Conservation (phyloP, 495 filamentous ascomycete genomes). For the Paragyromitra xinjiangensis region DNA sequence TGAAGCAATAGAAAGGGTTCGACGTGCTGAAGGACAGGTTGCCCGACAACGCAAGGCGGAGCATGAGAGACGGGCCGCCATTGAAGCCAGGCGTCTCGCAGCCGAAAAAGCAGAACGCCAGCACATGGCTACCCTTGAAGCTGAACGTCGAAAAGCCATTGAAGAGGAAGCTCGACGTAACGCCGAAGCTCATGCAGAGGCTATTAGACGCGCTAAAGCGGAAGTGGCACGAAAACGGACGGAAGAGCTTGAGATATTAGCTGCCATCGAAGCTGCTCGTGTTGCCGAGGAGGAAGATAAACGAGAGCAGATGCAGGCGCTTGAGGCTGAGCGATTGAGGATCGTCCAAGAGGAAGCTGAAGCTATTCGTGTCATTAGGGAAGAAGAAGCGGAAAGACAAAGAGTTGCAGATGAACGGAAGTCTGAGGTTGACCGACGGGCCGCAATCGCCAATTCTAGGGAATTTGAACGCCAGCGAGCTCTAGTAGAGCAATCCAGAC, state of each 20-base stretch:
- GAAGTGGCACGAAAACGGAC: conserved; percentile 16
- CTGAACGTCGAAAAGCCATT: conserved; percentile 13
- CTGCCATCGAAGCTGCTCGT: conserved; percentile 17
- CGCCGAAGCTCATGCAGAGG: conserved; percentile 30
- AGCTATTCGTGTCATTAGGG: conserved; percentile 15
- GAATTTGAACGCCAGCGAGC: conserved; percentile 27
- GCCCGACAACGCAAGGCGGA: conserved; percentile 16
- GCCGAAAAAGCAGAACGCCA: conserved; percentile 17
- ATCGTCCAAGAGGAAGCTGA: conserved; percentile 22
- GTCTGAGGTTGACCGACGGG: conserved; percentile 25
- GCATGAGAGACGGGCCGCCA: conserved; percentile 15
- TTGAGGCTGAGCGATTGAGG: conserved; percentile 25
- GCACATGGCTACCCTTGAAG: conserved; percentile 17
- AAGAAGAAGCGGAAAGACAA: conserved; percentile 13
- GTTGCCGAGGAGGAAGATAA: conserved; percentile 24
- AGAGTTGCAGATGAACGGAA: conserved; percentile 12
- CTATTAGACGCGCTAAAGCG: conserved; percentile 17
- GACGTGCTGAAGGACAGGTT: conserved; percentile 12
- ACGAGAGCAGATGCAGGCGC: neutral
- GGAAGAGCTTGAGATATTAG: conserved; percentile 22
- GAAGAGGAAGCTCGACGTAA: conserved; percentile 37
- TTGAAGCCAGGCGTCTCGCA: conserved; percentile 6
- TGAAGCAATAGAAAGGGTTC: conserved; percentile 8
- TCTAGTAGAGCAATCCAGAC: conserved; percentile 14
- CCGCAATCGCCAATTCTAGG: conserved; percentile 2